phyloP scores from a whole-genome alignment of 2,329 filamentous ascomycete genomes.

The Decorospora gaudefroyi region DNA sequence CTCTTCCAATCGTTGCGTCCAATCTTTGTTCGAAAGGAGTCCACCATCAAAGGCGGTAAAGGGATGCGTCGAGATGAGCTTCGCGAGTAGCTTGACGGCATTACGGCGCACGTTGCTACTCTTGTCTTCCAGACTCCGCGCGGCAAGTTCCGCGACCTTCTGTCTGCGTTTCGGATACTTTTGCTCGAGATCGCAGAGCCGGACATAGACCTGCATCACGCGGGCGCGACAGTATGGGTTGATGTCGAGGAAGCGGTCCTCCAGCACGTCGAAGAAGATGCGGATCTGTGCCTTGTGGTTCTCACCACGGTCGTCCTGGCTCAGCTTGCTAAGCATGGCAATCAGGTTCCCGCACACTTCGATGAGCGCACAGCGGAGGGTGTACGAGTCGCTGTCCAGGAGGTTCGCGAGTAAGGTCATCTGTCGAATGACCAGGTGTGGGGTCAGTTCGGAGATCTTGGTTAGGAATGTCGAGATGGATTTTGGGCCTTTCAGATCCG shows the following conservation, averaged over 20 bases:
- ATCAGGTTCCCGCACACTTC: constrained; percentile 98
- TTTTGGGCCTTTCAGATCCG: constrained; percentile 92
- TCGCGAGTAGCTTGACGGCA: constrained; percentile 87
- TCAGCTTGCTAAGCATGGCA: constrained; percentile 83
- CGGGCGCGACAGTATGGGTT: constrained; percentile 95
- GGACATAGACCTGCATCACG: constrained; percentile 90
- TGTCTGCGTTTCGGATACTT: constrained; percentile 94
- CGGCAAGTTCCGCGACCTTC: constrained; percentile 82
- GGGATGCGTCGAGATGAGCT: constrained; percentile 89
- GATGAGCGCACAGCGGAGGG: constrained; percentile 87
- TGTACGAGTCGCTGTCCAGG: constrained; percentile 96
- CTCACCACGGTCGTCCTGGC: constrained; percentile 76
- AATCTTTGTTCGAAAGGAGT: constrained; percentile 81
- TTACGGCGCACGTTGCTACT: constrained; percentile 96
- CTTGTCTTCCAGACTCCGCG: constrained; percentile 91
- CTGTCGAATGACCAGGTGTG: constrained; percentile 92
- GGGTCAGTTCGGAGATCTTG: constrained; percentile 89
- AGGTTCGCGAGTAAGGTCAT: constrained; percentile 95
- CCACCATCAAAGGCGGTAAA: constrained; percentile 69
- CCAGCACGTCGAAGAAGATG: constrained; percentile 94
- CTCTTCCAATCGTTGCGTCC: constrained; percentile 78
- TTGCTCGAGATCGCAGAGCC: constrained; percentile 82
- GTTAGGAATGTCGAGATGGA: constrained; percentile 93
- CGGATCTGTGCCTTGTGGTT: constrained; percentile 95
- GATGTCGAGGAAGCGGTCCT: constrained; percentile 93